A percentile compares a stretch with the other conserved stretches of the same genome.
phyloP scores from a whole-genome alignment of 2,329 filamentous ascomycete genomes.

The Aspergillus sergii region DNA sequence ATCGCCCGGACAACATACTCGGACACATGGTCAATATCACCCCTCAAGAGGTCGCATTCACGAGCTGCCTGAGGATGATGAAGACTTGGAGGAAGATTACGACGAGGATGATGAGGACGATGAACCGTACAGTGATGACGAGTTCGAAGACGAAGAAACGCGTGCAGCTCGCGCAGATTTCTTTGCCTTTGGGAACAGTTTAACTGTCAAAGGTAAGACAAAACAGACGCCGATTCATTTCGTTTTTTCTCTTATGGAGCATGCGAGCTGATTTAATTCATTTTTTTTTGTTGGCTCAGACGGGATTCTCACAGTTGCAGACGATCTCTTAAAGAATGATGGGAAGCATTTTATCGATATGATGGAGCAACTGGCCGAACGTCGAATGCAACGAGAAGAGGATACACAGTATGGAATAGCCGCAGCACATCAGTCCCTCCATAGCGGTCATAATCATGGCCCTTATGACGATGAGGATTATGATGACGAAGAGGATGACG shows the following conservation, averaged over 20 bases:
- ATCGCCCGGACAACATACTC: conserved; percentile 61
- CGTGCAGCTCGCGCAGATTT: conserved; percentile 73
- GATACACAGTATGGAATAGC: conserved; percentile 73
- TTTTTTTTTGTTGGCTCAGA: conserved; percentile 52
- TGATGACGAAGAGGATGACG: conserved; percentile 73
- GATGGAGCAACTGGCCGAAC: conserved; percentile 99
- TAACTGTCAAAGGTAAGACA: conserved; percentile 80
- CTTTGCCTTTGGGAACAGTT: conserved; percentile 95
- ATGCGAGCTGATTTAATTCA: conserved; percentile 41
- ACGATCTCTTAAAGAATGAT: conserved; percentile 97
- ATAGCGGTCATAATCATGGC: conserved; percentile 74
- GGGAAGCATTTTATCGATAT: conserved; percentile 99
- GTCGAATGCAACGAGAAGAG: conserved; percentile 94
- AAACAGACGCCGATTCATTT: conserved; percentile 4
- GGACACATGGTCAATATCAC: conserved; percentile 59
- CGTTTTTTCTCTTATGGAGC: conserved; percentile 17
- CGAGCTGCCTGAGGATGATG: conserved; percentile 59
- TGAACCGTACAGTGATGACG: conserved; percentile 66
- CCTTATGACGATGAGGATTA: conserved; percentile 75
- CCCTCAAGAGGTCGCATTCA: conserved; percentile 74
- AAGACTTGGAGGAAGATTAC: conserved; percentile 56
- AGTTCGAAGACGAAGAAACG: conserved; percentile 65
- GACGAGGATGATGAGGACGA: conserved; percentile 73
- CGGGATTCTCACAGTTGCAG: conserved; percentile 96
- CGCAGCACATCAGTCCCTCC: conserved; percentile 59